Base-by-base conservation (phyloP, 1,139 yeast genomes). In the Nakaseomyces uthaithaninus region DNA sequence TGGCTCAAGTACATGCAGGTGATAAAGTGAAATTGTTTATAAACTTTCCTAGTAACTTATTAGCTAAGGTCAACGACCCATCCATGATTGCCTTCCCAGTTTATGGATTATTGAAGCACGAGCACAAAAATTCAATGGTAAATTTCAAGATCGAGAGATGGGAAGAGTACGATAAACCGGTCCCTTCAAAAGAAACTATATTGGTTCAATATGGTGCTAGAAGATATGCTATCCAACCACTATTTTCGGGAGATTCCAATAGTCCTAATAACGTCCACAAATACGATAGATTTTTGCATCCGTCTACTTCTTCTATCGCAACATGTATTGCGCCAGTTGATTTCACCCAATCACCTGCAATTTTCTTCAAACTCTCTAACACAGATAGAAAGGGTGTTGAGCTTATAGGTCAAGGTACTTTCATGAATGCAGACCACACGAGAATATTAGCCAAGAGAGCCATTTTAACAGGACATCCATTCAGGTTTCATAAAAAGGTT, bases 161-260 rank as follows among this genome's bases (percentile, higher is more conserved):
- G 87, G 93, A 89, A 63, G 94, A 82, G 48, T 85, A 79, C 54
- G 85, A 80, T 38, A 74, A 76, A 44, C 94, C 98, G 22, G 72
- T 91, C 44, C 81, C 89, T 37, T 77, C 94, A 14, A 81, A 80
- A 50, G 94, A 84, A 38, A 65, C 78, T 15, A 67, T 93, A 48
- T 69, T 89, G 43, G 91, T 85, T 12, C 97, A 91, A 64, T 87
- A 87, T 57, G 99, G 98, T 17, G 86, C 91, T 40, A 77, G 98
- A 63, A 75, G 98, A 55, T 79, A 85, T 60, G 69, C 76, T n/a
- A 82, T 91, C 39, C 71, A 77, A 42, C 99, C 99, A 14, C 58
- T 84, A 33, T 89, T 82, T 66, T 85, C 93, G 41, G 86, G 83
- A 52, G 81, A 80, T 8, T 72, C 86, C 10, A 80, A 78, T 54